These are phyloP conservation scores for Fusarium illudens DNA, from an alignment of 2,329 filamentous ascomycete genomes.

Conservation along the genomic window DNA sequence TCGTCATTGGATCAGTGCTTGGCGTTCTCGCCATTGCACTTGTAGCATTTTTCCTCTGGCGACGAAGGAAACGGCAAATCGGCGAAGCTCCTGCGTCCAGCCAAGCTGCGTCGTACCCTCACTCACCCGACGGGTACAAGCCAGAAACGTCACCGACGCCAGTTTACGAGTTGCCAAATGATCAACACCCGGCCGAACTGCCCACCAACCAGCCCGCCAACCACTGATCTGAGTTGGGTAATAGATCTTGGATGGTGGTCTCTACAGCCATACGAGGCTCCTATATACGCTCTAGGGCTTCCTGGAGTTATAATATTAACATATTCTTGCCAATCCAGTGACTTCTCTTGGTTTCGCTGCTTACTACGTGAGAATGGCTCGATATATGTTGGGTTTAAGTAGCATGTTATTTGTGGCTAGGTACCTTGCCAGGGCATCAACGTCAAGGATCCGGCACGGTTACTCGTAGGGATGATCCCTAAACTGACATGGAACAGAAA, in stretches of 20 bases:
- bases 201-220: not conserved
- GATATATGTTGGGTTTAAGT: no score
- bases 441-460: no score
- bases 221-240: not conserved
- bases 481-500: no score
- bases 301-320: not conserved
- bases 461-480: no score
- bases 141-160: not conserved
- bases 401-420: no score
- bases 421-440: no score
- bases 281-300: not conserved
- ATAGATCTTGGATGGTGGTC: not conserved
- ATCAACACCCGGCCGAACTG: not conserved
- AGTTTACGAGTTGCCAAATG: not conserved
- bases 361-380: no score
- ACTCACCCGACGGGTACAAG: not conserved
- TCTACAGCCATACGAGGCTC: not conserved
- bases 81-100: not conserved
- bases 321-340: not conserved
- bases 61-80: conserved; percentile 16
- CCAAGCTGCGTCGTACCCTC: not conserved
- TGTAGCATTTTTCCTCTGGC: conserved; percentile 42
- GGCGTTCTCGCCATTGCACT: conserved; percentile 38
- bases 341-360: not conserved
- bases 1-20: conserved; percentile 43